Evolutionary conservation across 257 asterid species (phyloP), one percentile per base, ranked within the genome.

Genomic region (Paraleonurus japonicus): DNA sequence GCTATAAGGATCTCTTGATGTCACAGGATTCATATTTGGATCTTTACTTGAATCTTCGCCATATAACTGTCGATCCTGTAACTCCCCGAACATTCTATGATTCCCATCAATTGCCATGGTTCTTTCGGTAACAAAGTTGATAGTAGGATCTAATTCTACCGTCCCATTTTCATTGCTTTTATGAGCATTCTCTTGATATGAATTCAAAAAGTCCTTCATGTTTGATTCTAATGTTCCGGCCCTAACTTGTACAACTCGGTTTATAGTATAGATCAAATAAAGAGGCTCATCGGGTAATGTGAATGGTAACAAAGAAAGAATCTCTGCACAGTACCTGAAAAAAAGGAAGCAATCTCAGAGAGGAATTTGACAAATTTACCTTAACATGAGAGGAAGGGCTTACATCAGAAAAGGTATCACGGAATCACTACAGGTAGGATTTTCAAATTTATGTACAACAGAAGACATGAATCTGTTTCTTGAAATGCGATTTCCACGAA

Each of bases 401-500:
- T 83, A 94, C 99, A 71, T 83, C 72, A 94, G 87, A 79, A 92
- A 95, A 66, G 91, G 87, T 66, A 88, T 77, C 55, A 76, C 85
- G 0, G 84, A 78, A 65, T 86, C 87, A 74, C 83, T 85, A 79
- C 88, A 83, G 80, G 76, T 73, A n/a, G 98, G 98, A 59, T 75
- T 81, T 76, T 92, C 99, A 76, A 88, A 95, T 76, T 95, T 95
- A 80, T 89, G 87, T 67, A 95, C 90, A 73, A 95, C 93, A 58
- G 99, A 92, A 75, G 92, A 81, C 89, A 95, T 92, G 77, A 95
- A 95, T 82, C 88, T 92, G 84, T 90, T 92, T 71, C 99, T 88
- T 70, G 96, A 89, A 79, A 77, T 77, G 60, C 98, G 97, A 80
- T 92, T 95, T 75, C 88, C 85, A 64, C 99, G 99, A 79, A 95